These are phyloP conservation scores for Tetrahymena thermophila DNA, from an alignment of 73 alveolate genomes.

Conservation along the genomic window DNA sequence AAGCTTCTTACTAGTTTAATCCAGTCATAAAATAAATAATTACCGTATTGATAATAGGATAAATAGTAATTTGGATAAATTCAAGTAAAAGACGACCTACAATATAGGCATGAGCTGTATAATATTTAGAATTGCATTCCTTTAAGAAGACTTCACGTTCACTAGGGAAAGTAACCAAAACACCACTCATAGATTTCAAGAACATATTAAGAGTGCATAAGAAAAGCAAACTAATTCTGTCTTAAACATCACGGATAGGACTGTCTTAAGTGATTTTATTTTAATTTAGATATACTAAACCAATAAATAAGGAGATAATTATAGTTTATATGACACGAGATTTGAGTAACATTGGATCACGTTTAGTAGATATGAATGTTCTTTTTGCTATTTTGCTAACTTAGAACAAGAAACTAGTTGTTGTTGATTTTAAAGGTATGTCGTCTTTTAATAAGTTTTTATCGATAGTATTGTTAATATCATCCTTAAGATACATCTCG, in stretches of 20 bases:
- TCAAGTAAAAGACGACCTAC: background rate
- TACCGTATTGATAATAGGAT: background rate
- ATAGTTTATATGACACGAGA: background rate
- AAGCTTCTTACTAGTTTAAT: background rate
- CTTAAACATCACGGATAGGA: background rate
- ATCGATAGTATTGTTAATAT: background rate
- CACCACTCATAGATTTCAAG: background rate
- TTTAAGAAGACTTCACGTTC: conserved; percentile 6
- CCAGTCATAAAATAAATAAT: conserved; percentile 2
- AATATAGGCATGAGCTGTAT: background rate
- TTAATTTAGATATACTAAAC: background rate
- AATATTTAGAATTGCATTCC: background rate
- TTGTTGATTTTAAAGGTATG: background rate
- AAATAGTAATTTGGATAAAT: background rate
- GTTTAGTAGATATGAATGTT: background rate
- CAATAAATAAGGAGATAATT: background rate
- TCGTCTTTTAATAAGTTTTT: background rate
- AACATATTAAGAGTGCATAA: background rate
- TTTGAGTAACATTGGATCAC: background rate
- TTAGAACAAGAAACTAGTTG: background rate
- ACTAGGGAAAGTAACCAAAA: background rate
- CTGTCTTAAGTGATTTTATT: background rate
- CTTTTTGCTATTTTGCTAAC: background rate
- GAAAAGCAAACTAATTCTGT: background rate
- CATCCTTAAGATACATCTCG: background rate